These are phyloP conservation scores for Pleurostoma richardsiae DNA, from an alignment of 2,329 filamentous ascomycete genomes.

Conservation along the genomic window DNA sequence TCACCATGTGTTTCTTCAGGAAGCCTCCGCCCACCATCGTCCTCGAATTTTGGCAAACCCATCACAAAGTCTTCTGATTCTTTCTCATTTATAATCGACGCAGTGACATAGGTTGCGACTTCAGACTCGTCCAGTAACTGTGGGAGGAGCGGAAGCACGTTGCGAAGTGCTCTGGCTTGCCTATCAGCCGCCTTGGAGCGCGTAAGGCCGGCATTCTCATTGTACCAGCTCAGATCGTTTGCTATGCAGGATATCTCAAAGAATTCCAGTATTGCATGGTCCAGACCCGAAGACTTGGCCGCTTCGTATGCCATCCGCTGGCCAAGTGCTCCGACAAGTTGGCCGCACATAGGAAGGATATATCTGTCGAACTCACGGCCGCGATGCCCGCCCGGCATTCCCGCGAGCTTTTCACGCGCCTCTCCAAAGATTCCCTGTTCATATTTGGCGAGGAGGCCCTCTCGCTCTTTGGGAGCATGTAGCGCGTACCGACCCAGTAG, in stretches of 20 bases:
- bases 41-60: background rate
- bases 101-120: background rate
- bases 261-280: conserved; percentile 1
- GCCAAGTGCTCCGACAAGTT: background rate
- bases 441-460: background rate
- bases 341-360: conserved; percentile 1
- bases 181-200: background rate
- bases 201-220: conserved; percentile 1
- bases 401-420: background rate
- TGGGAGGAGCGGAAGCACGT: background rate
- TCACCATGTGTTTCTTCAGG: too few species aligned
- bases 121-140: background rate
- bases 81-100: background rate
- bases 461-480: background rate
- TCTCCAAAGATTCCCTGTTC: conserved; percentile 1
- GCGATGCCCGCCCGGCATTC: conserved; percentile 1
- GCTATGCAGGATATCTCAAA: conserved; percentile 1
- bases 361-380: conserved; percentile 1
- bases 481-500: background rate
- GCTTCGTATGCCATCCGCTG: conserved; percentile 1
- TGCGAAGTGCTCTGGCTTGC: conserved; percentile 1
- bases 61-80: background rate
- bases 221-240: background rate
- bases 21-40: background rate
- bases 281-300: background rate